Evolutionary conservation across 2,329 filamentous ascomycete species (phyloP), one percentile per base, ranked within the genome.

Genomic region (Pyrenochaeta sp.): DNA sequence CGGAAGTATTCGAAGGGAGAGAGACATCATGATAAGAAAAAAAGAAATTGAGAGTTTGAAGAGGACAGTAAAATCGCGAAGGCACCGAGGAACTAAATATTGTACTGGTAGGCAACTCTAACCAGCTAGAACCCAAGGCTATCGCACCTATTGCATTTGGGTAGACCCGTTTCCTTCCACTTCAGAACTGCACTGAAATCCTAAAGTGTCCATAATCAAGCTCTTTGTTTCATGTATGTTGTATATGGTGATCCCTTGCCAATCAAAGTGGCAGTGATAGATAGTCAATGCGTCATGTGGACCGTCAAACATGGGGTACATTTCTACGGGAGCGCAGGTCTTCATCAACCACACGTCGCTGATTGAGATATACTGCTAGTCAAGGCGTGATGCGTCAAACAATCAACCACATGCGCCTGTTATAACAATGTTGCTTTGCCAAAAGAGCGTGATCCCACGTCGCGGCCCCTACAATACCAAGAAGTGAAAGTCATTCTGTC

Each of bases 401-500:
- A 18, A 20, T 20, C 44, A 30, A 45, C 31, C 39, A 40, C 33
- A 43, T 49, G 36, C 46, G 31, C 37, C 37, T n/a, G 30, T 27
- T 41, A 35, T 14, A 21, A 42, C 14, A 49, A 29, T 12, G 30
- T 31, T 33, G 20, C 31, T 15, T 33, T 20, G 18, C 40, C 20
- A 50, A 44, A 39, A 35, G 49, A 51, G 49, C 41, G 53, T 40
- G 29, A 41, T 45, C 31, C 33, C 42, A 41, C 42, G 42, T 51
- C 42, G 21, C 15, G 27, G 39, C 37, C 46, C 36, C 18, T 42
- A 53, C 36, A 51, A 39, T 47, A 50, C 42, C 49, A 50, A 63
- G 57, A 60, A 63, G 36, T 17, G 46, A 57, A 27, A 54, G 37
- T 63, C 60, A 57, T 63, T 56, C 55, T 63, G 32, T 61, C 54